These are phyloP conservation scores for Thalassiosira livingstoniorum DNA, from an alignment of 352 stramenopile species.

Conservation along the genomic window DNA sequence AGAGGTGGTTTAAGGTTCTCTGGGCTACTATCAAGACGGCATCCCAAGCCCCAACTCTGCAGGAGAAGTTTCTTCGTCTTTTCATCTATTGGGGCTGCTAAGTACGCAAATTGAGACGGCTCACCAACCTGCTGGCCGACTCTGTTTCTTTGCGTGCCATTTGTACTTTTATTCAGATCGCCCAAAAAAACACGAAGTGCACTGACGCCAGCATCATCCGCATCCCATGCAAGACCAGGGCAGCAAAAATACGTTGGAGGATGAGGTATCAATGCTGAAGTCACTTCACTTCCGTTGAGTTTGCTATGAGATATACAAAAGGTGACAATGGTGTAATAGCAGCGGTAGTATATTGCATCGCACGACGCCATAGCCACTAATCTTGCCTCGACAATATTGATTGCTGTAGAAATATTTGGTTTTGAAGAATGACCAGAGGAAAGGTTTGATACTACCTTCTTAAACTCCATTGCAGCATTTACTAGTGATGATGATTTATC, in stretches of 20 bases:
- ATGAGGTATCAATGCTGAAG: slow-evolving; percentile 65
- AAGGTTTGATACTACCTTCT: slow-evolving; percentile 16
- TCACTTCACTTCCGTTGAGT: too few species aligned
- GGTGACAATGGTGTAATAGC: slow-evolving; percentile 76
- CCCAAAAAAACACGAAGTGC: slow-evolving; percentile 33
- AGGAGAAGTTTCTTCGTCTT: slow-evolving; percentile 36
- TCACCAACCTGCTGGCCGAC: too few species aligned
- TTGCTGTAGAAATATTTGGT: slow-evolving; percentile 13
- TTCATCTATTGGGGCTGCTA: slow-evolving; percentile 48
- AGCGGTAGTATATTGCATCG: slow-evolving; percentile 78
- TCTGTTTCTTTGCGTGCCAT: too few species aligned
- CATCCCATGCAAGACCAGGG: slow-evolving; percentile 56
- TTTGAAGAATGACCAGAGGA: background rate
- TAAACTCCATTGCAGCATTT: slow-evolving; percentile 41
- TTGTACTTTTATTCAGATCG: background rate
- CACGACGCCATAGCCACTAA: slow-evolving; percentile 52
- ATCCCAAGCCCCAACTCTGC: slow-evolving; percentile 48
- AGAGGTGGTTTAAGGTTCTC: too few species aligned
- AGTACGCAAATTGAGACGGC: too few species aligned
- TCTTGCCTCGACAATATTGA: slow-evolving; percentile 44
- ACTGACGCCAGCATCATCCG: slow-evolving; percentile 15
- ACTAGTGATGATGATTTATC: slow-evolving; percentile 45
- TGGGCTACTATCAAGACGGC: slow-evolving; percentile 9
- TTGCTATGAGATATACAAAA: background rate
- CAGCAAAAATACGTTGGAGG: slow-evolving; percentile 70